Evolutionary conservation across 2,329 filamentous ascomycete genomes (phyloP).

Genomic region (Fusarium begoniae): DNA sequence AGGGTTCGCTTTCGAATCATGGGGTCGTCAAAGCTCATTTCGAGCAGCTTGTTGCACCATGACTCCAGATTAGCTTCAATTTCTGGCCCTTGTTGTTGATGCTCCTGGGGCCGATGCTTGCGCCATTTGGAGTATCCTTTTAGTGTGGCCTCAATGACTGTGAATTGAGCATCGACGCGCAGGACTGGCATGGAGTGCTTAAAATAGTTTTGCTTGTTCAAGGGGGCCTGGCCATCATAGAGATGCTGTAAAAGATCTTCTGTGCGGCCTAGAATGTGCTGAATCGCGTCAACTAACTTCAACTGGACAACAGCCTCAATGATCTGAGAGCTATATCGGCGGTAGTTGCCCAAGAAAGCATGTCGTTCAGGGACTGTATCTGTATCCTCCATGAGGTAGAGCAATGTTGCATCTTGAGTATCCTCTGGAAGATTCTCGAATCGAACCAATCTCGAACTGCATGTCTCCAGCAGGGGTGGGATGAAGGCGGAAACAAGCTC

Average conservation of each 20-base stretch:
- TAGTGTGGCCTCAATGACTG: slow-evolving; percentile 85
- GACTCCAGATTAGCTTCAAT: slow-evolving; percentile 72
- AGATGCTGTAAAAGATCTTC: slow-evolving; percentile 78
- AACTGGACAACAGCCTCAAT: slow-evolving; percentile 87
- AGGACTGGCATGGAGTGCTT: slow-evolving; percentile 79
- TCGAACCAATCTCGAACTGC: slow-evolving; percentile 82
- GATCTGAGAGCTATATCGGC: slow-evolving; percentile 86
- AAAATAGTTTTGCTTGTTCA: slow-evolving; percentile 70
- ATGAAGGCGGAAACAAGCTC: slow-evolving; percentile 71
- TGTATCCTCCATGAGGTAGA: slow-evolving; percentile 91
- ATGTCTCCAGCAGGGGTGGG: slow-evolving; percentile 81
- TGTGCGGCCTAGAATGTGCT: slow-evolving; percentile 84
- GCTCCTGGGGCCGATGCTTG: slow-evolving; percentile 42
- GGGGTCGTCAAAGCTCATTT: slow-evolving; percentile 82
- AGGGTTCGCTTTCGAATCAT: slow-evolving; percentile 83
- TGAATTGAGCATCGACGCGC: slow-evolving; percentile 87
- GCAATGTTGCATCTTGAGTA: slow-evolving; percentile 78
- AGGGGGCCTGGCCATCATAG: slow-evolving; percentile 74
- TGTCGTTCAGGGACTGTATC: slow-evolving; percentile 94
- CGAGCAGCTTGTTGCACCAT: slow-evolving; percentile 78
- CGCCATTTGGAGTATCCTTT: slow-evolving; percentile 90
- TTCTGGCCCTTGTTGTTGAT: slow-evolving; percentile 61
- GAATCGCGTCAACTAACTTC: slow-evolving; percentile 84
- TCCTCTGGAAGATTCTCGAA: slow-evolving; percentile 90
- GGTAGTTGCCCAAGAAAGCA: slow-evolving; percentile 94